A percentile compares a stretch with the other conserved stretches of the same genome.
Conservation (phyloP, 2,329 filamentous ascomycete genomes). For the Scedosporium aurantiacum region DNA sequence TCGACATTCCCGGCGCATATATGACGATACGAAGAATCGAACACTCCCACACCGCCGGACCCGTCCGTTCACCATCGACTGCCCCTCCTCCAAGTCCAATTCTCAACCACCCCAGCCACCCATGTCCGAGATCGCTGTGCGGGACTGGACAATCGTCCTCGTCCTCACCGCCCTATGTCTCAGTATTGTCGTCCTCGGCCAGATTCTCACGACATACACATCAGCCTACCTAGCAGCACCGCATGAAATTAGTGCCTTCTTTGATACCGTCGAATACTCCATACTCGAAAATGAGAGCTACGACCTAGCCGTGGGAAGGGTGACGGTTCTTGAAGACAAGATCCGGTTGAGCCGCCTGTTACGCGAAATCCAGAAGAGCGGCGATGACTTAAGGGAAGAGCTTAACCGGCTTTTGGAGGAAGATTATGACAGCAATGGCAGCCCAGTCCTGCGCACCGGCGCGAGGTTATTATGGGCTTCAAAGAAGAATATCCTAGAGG, state of each 20-base stretch:
- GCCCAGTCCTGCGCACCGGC: conserved; percentile 30
- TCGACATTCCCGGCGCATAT: not conserved
- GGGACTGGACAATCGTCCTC: conserved; percentile 47
- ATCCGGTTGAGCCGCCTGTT: conserved; percentile 45
- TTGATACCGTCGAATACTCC: conserved; percentile 51
- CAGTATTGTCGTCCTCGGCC: conserved; percentile 41
- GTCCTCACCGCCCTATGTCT: conserved; percentile 47
- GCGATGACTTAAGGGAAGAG: conserved; percentile 51
- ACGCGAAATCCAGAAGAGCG: conserved; percentile 49
- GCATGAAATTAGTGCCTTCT: conserved; percentile 43
- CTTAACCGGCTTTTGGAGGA: conserved; percentile 39
- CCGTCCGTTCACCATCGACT: conserved; percentile 1
- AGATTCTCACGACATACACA: conserved; percentile 40
- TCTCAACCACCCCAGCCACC: not conserved
- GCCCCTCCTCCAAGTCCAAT: not conserved
- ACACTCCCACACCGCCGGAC: conserved; percentile 9
- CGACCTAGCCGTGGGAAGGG: conserved; percentile 46
- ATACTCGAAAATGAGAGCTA: conserved; percentile 54
- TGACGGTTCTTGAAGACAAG: conserved; percentile 51
- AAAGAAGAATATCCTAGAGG: conserved; percentile 42
- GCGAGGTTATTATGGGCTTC: conserved; percentile 48
- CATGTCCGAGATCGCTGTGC: conserved; percentile 40
- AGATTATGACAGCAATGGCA: conserved; percentile 21
- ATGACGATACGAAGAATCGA: conserved; percentile 1
- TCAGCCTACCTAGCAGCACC: conserved; percentile 48